Base-by-base conservation (phyloP, 129 eudicot species). In the Escallonia rubra region DNA sequence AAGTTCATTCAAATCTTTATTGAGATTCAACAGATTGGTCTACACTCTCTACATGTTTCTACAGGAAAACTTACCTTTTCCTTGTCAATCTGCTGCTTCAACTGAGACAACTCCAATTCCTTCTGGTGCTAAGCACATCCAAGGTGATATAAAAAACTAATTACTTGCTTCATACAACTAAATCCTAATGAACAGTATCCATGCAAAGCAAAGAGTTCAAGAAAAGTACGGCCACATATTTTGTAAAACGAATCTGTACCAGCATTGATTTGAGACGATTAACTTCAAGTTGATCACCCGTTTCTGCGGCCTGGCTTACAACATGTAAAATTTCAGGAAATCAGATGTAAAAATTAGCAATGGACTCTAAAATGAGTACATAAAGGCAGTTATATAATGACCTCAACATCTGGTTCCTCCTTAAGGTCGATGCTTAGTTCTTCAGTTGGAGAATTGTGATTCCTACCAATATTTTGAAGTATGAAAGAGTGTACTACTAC, bases 1-100 rank as follows among this genome's bases (percentile, higher is more conserved):
- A 16, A 15, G 5, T 15, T 54, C 42, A 41, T 56, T 7, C 43
- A 7, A 14, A 34, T 34, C 23, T 67, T 52, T 64, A 15, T 6
- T 13, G 38, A 48, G 45, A 46, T 38, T 15, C 43, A 34, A 16
- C 10, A 8, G 58, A 53, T 8, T n/a, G 6, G 45, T 54, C 34
- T 23, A 23, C 34, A 23, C 1, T 23, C 34, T 23, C 34, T 23
- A 23, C 7, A 4, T 38, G 12, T 41, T 41, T 53, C 23, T 41
- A 52, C 34, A 41, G 15, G 76, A 44, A 41, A 40, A 40, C 49
- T 10, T 7, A 93, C 98, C 98, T 89, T 82, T 78, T 89, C 95
- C 78, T 93, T 89, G 49, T 93, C 98, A 54, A 93, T 86, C 63
- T 84, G 83, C 61, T 89, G 77, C 78, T 93, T 89, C 82, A 93